Evolutionary conservation across 1,139 yeast genomes (phyloP).

Genomic region (Yamadazyma spencermartinsiae): DNA sequence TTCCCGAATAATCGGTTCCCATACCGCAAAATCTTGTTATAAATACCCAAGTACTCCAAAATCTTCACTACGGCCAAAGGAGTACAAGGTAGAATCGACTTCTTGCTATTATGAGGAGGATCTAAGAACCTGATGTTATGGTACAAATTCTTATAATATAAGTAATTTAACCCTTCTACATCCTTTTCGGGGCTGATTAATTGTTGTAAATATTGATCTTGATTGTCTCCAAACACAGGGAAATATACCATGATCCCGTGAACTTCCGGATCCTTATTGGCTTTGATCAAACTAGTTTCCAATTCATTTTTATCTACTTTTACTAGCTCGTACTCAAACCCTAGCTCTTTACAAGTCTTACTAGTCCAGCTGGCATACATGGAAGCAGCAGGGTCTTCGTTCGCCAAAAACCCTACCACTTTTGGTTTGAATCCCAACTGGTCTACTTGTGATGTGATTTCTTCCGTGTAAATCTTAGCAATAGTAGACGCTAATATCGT

Average conservation of each 20-base stretch:
- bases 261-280: conserved; percentile 73
- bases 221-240: conserved; percentile 94
- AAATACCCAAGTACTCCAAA: conserved; percentile 84
- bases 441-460: conserved; percentile 61
- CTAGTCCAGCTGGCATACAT: conserved; percentile 97
- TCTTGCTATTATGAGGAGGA: conserved; percentile 60
- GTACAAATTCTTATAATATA: conserved; percentile 90
- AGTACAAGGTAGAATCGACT: conserved; percentile 92
- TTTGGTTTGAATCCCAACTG: conserved; percentile 59
- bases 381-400: conserved; percentile 90
- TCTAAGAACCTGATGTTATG: conserved; percentile 88
- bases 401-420: conserved; percentile 88
- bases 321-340: conserved; percentile 79
- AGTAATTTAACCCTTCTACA: conserved; percentile 91
- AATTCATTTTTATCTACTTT: conserved; percentile 75
- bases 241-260: conserved; percentile 98
- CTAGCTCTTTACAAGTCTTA: conserved; percentile 82
- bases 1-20: conserved; percentile 94
- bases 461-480: conserved; percentile 78
- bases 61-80: conserved; percentile 94
- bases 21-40: conserved; percentile 75
- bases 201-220: conserved; percentile 94
- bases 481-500: conserved; percentile 86
- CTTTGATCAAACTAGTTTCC: conserved; percentile 79
- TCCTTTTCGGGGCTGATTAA: conserved; percentile 85